phyloP scores from a whole-genome alignment of 306 rosid species.

The Cajanus cajan region DNA sequence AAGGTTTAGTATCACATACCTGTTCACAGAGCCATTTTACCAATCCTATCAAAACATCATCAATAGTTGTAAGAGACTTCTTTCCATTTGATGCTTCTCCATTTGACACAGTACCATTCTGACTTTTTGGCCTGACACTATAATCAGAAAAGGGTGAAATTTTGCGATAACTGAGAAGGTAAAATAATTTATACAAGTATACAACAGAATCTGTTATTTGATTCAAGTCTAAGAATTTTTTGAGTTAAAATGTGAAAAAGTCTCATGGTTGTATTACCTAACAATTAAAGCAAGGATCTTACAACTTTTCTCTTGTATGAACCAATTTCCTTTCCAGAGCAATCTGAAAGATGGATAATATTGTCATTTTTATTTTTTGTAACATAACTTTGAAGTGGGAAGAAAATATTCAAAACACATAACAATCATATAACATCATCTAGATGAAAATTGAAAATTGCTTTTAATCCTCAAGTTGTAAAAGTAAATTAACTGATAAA shows the following conservation, averaged over 20 bases:
- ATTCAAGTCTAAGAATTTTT: constrained; percentile 22
- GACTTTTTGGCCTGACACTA: constrained; percentile 77
- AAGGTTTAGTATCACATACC: constrained; percentile 49
- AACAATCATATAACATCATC: constrained; percentile 3
- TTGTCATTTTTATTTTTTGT: constrained; percentile 10
- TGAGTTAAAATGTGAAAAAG: constrained; percentile 8
- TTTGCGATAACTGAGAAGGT: constrained; percentile 4
- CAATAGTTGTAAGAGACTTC: constrained; percentile 58
- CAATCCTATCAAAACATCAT: constrained; percentile 85
- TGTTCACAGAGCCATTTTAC: constrained; percentile 98
- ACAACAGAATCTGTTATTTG: constrained; percentile 4
- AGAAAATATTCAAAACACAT: not conserved
- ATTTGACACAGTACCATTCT: constrained; percentile 51
- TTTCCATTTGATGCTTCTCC: constrained; percentile 76
- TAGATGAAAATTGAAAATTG: not conserved
- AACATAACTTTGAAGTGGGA: constrained; percentile 6
- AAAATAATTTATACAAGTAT: constrained; percentile 6
- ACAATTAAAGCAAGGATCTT: constrained; percentile 81
- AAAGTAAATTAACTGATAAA: not conserved
- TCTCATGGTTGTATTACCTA: constrained; percentile 52
- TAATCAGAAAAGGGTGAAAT: constrained; percentile 30
- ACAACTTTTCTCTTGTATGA: constrained; percentile 95
- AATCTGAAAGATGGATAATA: constrained; percentile 59
- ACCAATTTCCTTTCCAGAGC: constrained; percentile 98
- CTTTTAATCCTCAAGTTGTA: not conserved